Base-by-base conservation (phyloP, 495 filamentous ascomycete genomes). In the Saxispiralis lemnorum region DNA sequence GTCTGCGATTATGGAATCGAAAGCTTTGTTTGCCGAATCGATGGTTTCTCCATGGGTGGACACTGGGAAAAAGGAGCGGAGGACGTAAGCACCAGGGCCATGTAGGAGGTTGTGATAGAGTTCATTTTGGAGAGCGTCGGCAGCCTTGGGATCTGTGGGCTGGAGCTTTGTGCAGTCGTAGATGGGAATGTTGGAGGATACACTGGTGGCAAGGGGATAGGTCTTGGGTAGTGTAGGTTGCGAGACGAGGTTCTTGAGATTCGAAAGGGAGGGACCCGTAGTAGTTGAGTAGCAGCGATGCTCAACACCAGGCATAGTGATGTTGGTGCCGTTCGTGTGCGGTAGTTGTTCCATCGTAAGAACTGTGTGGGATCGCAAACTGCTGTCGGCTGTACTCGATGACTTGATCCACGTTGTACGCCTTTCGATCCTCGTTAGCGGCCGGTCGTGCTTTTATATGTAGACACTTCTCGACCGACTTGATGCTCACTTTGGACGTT, bases 1-100 rank as follows among this genome's bases (percentile, higher is more conserved):
- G 12, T 41, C 39, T 1, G 53, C 47, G 57, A 72, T 65, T 43
- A 73, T 73, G 20, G 45, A 37, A 16, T 62, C 38, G 52, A 61
- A 72, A 39, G 64, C 63, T 6, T 35, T 16, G 51, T 71, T 71
- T 6, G 61, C 56, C 37, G 52, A 46, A 4, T 53, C 37, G n/a
- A 73, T 58, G 38, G 59, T 40, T 28, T 28, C 24, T 4, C 24
- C 24, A 9, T 28, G 24, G 0, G 21, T 6, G 17, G 12, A 12
- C 40, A 58, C 59, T 14, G 35, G 4, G 56, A 65, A 70, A 59
- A 73, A 66, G 36, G 54, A 46, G 32, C 65, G 59, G 6, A 72
- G 59, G 15, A 72, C 59, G 56, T 68, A 65, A 45, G 73, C 66
- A 31, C 71, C 71, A 0, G 71, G 67, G 1, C 71, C 71, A 7